These are phyloP conservation scores for Solanum gandarillasii DNA, from an alignment of 257 asterid species.

Conservation along the genomic window DNA sequence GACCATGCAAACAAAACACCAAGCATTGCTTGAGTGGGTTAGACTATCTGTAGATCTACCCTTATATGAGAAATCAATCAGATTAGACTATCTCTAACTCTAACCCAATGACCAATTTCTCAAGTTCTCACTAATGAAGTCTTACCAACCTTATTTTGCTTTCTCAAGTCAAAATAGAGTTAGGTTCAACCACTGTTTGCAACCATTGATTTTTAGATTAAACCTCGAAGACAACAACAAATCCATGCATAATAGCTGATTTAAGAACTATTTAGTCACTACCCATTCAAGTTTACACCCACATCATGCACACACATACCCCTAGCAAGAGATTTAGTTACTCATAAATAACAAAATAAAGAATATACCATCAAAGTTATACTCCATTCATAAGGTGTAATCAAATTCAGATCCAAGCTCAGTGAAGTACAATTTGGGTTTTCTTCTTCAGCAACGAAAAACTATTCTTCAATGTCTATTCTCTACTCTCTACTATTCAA, in stretches of 20 bases:
- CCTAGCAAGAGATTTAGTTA: neutral
- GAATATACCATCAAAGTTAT: neutral
- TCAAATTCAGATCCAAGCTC: neutral
- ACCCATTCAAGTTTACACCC: neutral
- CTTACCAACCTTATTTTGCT: neutral
- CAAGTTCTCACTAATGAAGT: neutral
- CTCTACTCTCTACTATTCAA: neutral
- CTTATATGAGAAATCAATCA: neutral
- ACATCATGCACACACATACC: neutral
- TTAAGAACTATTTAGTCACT: neutral
- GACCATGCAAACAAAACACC: neutral
- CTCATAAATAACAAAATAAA: neutral
- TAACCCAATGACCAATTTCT: neutral
- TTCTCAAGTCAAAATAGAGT: neutral
- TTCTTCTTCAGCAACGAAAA: neutral
- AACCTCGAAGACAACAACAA: neutral
- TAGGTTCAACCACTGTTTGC: neutral
- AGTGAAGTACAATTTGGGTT: neutral
- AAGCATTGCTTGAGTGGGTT: neutral
- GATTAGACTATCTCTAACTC: neutral
- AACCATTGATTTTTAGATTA: neutral
- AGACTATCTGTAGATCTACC: neutral
- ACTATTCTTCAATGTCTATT: neutral
- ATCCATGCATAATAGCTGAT: neutral
- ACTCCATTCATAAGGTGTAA: neutral